Percentiles rank a stretch among this genome's conserved stretches.
phyloP scores from a whole-genome alignment of 441 rosid species.

The Gossypium davidsonii region DNA sequence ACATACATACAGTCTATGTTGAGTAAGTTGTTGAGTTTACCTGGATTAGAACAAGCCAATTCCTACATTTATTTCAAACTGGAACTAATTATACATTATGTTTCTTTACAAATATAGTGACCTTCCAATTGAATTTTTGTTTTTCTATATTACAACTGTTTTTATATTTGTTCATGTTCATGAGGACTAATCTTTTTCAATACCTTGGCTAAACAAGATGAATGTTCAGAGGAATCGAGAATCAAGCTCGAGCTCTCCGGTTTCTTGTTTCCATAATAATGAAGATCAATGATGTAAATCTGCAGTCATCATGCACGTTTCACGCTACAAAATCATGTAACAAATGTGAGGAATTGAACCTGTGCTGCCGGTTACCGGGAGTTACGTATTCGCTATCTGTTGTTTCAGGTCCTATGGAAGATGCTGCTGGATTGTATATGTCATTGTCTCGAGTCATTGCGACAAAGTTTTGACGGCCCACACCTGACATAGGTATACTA shows the following conservation, averaged over 20 bases:
- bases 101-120: conserved; percentile 43
- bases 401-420: conserved; percentile 30
- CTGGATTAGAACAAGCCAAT: conserved; percentile 11
- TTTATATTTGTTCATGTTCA: conserved; percentile 11
- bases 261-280: not conserved
- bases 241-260: not conserved
- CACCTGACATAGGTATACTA: conserved; percentile 41
- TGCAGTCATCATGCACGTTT: conserved; percentile 9
- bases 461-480: conserved; percentile 39
- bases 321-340: conserved; percentile 74
- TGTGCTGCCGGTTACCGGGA: conserved; percentile 54
- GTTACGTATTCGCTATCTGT: conserved; percentile 50
- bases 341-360: conserved; percentile 55
- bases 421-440: conserved; percentile 30
- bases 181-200: not conserved
- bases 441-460: conserved; percentile 43
- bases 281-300: not conserved
- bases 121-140: conserved; percentile 31
- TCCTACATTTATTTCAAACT: conserved; percentile 26
- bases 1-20: too few relatives aligned
- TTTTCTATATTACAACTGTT: conserved; percentile 36
- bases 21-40: not conserved
- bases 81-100: conserved; percentile 9
- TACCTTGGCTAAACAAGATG: conserved; percentile 16
- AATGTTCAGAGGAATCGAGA: conserved; percentile 1